Conservation (phyloP, 23 red algal genomes). For the Gracilaria gracilis region DNA sequence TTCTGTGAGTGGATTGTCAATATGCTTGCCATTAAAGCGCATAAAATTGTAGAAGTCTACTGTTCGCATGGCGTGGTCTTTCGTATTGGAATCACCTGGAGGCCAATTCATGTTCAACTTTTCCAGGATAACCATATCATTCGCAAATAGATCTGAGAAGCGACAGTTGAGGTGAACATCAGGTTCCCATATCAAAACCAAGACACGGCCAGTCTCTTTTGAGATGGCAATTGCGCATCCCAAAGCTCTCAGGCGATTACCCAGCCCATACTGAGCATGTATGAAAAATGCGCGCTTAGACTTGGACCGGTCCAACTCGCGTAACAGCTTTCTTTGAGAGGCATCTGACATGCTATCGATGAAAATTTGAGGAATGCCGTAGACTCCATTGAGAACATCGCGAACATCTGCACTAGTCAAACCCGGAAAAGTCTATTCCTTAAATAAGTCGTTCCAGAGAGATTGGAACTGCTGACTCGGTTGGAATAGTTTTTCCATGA, state of each 20-base stretch:
- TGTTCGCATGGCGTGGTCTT: conserved; percentile 70
- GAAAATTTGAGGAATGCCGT: conserved; percentile 67
- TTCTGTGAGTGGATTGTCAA: conserved; percentile 62
- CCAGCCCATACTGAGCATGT: conserved; percentile 75
- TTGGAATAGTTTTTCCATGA: conserved; percentile 32
- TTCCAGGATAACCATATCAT: conserved; percentile 70
- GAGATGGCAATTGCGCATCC: conserved; percentile 69
- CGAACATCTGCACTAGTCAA: conserved; percentile 38
- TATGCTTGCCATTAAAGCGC: conserved; percentile 57
- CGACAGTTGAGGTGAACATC: conserved; percentile 76
- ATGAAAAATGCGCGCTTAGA: conserved; percentile 71
- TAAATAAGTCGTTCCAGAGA: conserved; percentile 30
- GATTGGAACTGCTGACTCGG: conserved; percentile 19
- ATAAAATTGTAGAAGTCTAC: conserved; percentile 84
- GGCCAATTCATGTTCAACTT: conserved; percentile 82
- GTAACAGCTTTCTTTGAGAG: conserved; percentile 44
- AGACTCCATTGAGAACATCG: conserved; percentile 58
- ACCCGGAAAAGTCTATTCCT: conserved; percentile 53
- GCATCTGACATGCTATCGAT: conserved; percentile 59
- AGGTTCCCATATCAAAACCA: conserved; percentile 78
- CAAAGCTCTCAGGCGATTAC: conserved; percentile 72
- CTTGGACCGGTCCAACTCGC: conserved; percentile 25
- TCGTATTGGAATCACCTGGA: conserved; percentile 51
- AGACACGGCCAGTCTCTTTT: conserved; percentile 57
- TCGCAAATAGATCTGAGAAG: conserved; percentile 76